Evolutionary conservation across 2,329 filamentous ascomycete genomes (phyloP).

Genomic region (Aaosphaeria pasadenensis): DNA sequence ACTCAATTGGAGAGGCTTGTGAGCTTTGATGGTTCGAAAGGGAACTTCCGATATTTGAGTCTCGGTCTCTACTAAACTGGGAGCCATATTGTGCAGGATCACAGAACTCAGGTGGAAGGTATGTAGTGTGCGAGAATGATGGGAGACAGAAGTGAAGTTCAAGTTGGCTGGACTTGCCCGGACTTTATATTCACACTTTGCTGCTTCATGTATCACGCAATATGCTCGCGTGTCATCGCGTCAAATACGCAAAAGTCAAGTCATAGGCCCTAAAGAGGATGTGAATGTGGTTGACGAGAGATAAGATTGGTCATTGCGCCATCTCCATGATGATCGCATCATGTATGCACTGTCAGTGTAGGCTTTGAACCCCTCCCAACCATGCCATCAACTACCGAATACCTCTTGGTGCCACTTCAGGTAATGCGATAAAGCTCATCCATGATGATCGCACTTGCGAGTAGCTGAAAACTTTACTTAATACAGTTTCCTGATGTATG

Average conservation of each 20-base stretch:
- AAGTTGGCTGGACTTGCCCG: background rate
- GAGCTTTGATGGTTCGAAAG: background rate
- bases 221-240: background rate
- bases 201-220: background rate
- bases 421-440: too few relatives aligned
- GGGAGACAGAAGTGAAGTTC: background rate
- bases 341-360: background rate
- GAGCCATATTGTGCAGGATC: background rate
- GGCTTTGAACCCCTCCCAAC: too few relatives aligned
- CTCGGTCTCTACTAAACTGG: background rate
- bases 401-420: too few relatives aligned
- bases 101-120: background rate
- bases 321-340: background rate
- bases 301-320: background rate
- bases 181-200: background rate
- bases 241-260: background rate
- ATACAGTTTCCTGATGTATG: too few relatives aligned
- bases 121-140: background rate
- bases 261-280: background rate
- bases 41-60: background rate
- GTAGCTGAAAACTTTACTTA: too few relatives aligned
- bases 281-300: background rate
- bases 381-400: too few relatives aligned
- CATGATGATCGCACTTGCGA: too few relatives aligned
- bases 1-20: constrained; percentile 34